Percentiles rank a stretch among this genome's conserved stretches.
Evolutionary conservation across 2,329 filamentous ascomycete species (phyloP).

Genomic region (Fusarium haematococcum): DNA sequence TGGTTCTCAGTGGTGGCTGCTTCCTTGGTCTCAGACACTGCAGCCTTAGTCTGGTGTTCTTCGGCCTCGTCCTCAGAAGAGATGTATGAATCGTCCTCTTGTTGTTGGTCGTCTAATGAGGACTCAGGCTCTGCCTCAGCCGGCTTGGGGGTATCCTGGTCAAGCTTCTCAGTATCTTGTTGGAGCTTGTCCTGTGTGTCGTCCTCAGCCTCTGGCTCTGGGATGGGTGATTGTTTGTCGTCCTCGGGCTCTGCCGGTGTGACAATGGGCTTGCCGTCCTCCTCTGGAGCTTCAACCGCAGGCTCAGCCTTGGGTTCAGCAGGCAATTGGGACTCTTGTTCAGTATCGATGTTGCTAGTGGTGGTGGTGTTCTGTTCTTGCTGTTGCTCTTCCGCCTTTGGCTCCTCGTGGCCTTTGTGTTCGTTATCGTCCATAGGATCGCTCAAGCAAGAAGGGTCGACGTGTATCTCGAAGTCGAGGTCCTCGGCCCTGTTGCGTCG

Average conservation of each 20-base stretch:
- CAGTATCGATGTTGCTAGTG: conserved; percentile 18
- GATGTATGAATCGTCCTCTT: conserved; percentile 12
- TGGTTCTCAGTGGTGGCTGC: conserved; percentile 1
- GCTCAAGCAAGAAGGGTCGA: conserved; percentile 59
- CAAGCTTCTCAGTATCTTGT: conserved; percentile 5
- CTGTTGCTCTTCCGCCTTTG: conserved; percentile 27
- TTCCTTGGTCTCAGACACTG: conserved; percentile 19
- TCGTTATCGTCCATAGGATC: conserved; percentile 55
- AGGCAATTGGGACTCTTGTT: conserved; percentile 18
- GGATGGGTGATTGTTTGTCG: conserved; percentile 6
- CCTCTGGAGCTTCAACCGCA: conserved; percentile 20
- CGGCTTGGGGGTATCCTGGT: conserved; percentile 6
- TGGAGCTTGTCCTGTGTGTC: conserved; percentile 12
- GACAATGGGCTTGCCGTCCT: conserved; percentile 9
- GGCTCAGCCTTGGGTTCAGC: conserved; percentile 23
- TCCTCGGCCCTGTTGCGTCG: conserved; percentile 48
- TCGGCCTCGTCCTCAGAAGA: conserved; percentile 16
- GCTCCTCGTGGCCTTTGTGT: conserved; percentile 35
- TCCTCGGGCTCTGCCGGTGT: conserved; percentile 14
- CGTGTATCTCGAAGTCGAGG: conserved; percentile 61
- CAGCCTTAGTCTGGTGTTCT: conserved; percentile 15
- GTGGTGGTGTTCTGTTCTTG: conserved; percentile 19
- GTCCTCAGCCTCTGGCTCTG: conserved; percentile 3
- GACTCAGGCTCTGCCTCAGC: conserved; percentile 3
- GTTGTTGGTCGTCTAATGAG: conserved; percentile 20